A percentile compares a stretch with the other conserved stretches of the same genome.
phyloP scores from a whole-genome alignment of 2,329 filamentous ascomycete species.

The Penicillium sp. region DNA sequence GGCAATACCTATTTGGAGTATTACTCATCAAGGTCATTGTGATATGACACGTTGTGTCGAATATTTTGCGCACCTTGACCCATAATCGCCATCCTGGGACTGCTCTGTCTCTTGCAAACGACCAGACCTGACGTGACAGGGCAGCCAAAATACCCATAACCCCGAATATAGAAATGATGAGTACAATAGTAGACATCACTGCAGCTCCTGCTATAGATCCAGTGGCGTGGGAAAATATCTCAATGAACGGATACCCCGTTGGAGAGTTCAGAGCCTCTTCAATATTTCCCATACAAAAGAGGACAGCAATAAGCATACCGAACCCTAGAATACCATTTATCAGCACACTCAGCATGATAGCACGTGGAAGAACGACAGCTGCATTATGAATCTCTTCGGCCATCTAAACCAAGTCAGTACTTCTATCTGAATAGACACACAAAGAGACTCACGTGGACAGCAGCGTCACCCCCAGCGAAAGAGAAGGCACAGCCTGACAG shows the following conservation, averaged over 20 bases:
- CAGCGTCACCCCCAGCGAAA: constrained; percentile 27
- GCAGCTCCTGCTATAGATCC: constrained; percentile 37
- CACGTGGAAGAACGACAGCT: constrained; percentile 36
- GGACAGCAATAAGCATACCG: constrained; percentile 36
- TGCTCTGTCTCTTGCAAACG: constrained; percentile 35
- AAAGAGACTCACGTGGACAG: constrained; percentile 25
- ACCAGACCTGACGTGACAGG: constrained; percentile 35
- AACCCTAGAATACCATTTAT: constrained; percentile 42
- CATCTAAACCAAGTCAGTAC: constrained; percentile 18
- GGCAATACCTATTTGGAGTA: not conserved
- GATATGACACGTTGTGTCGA: constrained; percentile 4
- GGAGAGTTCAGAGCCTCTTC: constrained; percentile 31
- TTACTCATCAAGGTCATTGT: constrained; percentile 8
- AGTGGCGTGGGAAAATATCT: constrained; percentile 49
- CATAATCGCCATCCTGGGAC: constrained; percentile 30
- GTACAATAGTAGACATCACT: constrained; percentile 33
- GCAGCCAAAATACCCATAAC: constrained; percentile 36
- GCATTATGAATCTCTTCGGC: constrained; percentile 45
- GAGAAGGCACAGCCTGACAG: constrained; percentile 22
- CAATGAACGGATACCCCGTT: constrained; percentile 42
- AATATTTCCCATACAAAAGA: constrained; percentile 40
- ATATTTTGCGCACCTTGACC: constrained; percentile 18
- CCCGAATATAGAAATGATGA: constrained; percentile 34
- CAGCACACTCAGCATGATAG: constrained; percentile 37
- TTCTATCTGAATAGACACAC: not conserved